Percentiles rank a stretch among this genome's conserved stretches.
Conservation (phyloP, 129 eudicot species). For the Escallonia rubra region DNA sequence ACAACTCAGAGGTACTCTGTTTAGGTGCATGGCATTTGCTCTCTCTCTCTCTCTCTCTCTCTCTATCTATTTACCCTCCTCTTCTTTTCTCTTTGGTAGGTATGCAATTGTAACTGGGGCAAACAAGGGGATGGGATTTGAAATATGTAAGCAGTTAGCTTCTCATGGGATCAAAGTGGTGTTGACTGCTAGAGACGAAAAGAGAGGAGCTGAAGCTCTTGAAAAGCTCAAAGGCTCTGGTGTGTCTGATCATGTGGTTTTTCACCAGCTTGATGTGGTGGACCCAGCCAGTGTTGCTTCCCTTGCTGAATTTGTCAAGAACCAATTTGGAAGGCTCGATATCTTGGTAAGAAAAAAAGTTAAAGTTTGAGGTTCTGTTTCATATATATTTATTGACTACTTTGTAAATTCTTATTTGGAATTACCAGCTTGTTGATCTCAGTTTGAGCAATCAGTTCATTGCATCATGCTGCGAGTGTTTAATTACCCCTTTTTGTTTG, state of each 20-base stretch:
- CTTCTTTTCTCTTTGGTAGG: conserved; percentile 7
- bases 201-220: conserved; percentile 45
- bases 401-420: too few relatives aligned
- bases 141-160: conserved; percentile 52
- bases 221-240: conserved; percentile 30
- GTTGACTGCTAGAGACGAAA: conserved; percentile 65
- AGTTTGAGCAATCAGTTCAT: too few relatives aligned
- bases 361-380: too few relatives aligned
- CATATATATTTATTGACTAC: too few relatives aligned
- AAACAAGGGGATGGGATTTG: conserved; percentile 22
- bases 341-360: conserved; percentile 33
- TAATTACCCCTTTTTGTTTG: too few relatives aligned
- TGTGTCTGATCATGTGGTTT: conserved; percentile 30
- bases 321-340: conserved; percentile 61
- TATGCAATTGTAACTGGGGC: conserved; percentile 19
- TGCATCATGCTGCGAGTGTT: too few relatives aligned
- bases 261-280: conserved; percentile 56
- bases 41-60: too few relatives aligned
- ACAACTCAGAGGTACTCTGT: conserved; percentile 12
- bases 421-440: too few relatives aligned
- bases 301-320: conserved; percentile 48
- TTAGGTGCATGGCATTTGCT: too few relatives aligned
- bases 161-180: conserved; percentile 54
- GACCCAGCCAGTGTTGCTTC: conserved; percentile 47
- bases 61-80: too few relatives aligned